Evolutionary conservation across 1,284 basidiomycete species (phyloP).

Genomic region (Puccinia polysora): DNA sequence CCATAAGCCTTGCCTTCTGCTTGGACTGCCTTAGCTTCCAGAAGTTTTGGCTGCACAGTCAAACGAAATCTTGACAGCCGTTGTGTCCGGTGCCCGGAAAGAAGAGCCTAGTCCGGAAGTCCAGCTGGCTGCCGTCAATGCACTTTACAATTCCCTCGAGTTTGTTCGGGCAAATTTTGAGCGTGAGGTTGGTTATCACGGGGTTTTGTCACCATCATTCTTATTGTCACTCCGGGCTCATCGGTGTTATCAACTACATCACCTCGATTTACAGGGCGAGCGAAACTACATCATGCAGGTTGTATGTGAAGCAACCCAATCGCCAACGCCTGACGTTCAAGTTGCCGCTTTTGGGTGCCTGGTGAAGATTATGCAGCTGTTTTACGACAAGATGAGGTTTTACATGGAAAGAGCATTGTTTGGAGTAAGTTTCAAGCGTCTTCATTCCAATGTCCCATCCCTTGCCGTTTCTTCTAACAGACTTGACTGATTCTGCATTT

Average conservation of each 20-base stretch:
- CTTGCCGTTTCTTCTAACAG: not conserved
- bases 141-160: conserved; percentile 91
- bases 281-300: conserved; percentile 99
- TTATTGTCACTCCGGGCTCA: too few relatives aligned
- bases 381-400: conserved; percentile 98
- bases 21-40: conserved; percentile 69
- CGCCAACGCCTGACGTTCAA: conserved; percentile 70
- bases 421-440: conserved; percentile 63
- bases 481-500: conserved; percentile 5
- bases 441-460: not conserved
- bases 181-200: conserved; percentile 67
- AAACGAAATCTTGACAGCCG: conserved; percentile 96
- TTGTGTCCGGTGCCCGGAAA: conserved; percentile 94
- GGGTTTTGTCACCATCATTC: conserved; percentile 37
- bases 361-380: conserved; percentile 93
- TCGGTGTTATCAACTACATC: not conserved
- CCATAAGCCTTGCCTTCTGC: not conserved
- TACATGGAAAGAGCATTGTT: conserved; percentile 99
- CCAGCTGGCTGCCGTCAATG: conserved; percentile 88
- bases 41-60: conserved; percentile 81
- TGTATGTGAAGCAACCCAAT: conserved; percentile 97
- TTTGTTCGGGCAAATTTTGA: conserved; percentile 98
- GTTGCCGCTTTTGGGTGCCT: conserved; percentile 91
- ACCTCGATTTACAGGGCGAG: conserved; percentile 65
- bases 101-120: conserved; percentile 91